Evolutionary conservation across 805 yeast species (phyloP), one percentile per base, ranked within the genome.

Genomic region (Lachancea dasiensis): DNA sequence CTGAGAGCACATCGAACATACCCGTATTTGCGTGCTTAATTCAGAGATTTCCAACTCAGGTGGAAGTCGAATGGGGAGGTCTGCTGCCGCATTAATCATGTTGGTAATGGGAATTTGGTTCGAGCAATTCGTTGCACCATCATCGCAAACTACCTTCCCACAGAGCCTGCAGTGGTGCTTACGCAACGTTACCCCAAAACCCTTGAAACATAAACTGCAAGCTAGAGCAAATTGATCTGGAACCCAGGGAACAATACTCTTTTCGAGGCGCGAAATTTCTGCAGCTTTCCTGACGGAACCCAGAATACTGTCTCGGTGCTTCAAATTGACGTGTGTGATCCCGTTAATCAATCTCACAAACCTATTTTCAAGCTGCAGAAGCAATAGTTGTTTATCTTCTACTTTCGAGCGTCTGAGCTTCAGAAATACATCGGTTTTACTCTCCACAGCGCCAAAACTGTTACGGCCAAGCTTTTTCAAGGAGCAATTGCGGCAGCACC

Each of bases 131-230:
- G 67, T 71, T 34, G 43, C 62, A 36, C 58, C 49, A 47, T 79
- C 80, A 18, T 81, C 94, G 62, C 97, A 90, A 0, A 86, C 85
- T 1, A 83, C 75, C 19, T 60, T 53, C 0, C 97, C 97, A 64
- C 98, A 90, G 18, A 87, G 58, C 25, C 97, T 65, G 58, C 98
- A 92, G 57, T 90, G 98, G 56, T 92, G 97, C 47, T 81, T 85
- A 35, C 97, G 64, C 17, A 73, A 48, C 0, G 76, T 54, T 30
- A 82, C 61, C 8, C 71, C 66, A 56, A 86, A 92, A 21, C 53
- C 50, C 9, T 68, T 64, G 10, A 64, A 57, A 51, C 98, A 90
- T 6, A 83, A 63, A 6, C 71, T 66, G 55, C 98, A 90, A 38
- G 66, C 61, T 0, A 63, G 49, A 0, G 70, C 69, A 3, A 51